Evolutionary conservation across 2,329 filamentous ascomycete species (phyloP), one percentile per base, ranked within the genome.

Genomic region (Pseudogymnoascus sp.): DNA sequence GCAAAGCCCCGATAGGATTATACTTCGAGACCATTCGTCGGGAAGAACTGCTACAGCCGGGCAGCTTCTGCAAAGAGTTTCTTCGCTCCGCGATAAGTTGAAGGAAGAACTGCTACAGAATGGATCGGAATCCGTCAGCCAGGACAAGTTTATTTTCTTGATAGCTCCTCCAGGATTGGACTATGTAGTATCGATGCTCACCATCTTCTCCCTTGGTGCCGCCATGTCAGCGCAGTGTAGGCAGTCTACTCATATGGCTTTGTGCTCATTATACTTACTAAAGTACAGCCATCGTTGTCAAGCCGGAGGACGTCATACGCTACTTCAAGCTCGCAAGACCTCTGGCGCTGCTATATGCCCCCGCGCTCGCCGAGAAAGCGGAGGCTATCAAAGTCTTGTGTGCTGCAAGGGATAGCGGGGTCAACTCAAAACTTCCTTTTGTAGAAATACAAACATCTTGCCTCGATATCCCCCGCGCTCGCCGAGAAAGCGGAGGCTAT

Each of bases 111-210:
- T 66, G 3, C 11, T 62, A 12, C 55, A 63, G 33, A 63, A 66
- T 64, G 60, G 60, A 38, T 63, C 55, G 26, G 52, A 62, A 31
- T 29, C 61, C 39, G 59, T 29, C 33, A 55, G 38, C 21, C 59
- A 65, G 11, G 66, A 66, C 29, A 61, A 58, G 35, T 67, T 67
- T 62, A 64, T 66, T 55, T 67, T 65, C 39, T 14, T 67, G 29
- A 33, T 67, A 61, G 66, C 63, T 16, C 62, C 65, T 38, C 66
- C 66, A 35, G 66, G 66, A 23, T 62, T 59, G 43, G 63, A 67
- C 31, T 67, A 67, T 38, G 63, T 67, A 39, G 63, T 65, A 4
- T 63, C 66, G 2, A 67, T 67, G 66, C 66, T 67, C 63, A 63
- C 65, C 14, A 67, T 67, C n/a, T 66, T 67, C 23, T 66, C 66